Conservation (phyloP, 257 asterid species). For the Lycium ferocissimum region DNA sequence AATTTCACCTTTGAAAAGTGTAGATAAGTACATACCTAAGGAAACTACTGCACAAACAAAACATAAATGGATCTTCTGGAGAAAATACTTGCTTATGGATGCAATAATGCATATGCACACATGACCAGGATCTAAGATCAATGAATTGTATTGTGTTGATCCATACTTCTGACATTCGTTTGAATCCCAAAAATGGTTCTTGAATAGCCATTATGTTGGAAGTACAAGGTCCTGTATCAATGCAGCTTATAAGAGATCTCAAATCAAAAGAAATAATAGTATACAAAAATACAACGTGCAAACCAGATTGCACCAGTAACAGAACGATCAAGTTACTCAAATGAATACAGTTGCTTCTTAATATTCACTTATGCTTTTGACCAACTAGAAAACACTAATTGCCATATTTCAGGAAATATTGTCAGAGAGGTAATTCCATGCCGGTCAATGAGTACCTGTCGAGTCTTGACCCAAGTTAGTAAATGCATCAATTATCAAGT, state of each 20-base stretch:
- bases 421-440: conserved; percentile 81
- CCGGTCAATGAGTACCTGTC: conserved; percentile 74
- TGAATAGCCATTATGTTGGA: conserved; percentile 94
- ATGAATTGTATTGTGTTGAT: conserved; percentile 59
- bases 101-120: conserved; percentile 55
- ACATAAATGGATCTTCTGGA: too few relatives aligned
- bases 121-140: conserved; percentile 81
- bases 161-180: conserved; percentile 62
- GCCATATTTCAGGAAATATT: conserved; percentile 46
- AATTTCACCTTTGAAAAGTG: too few relatives aligned
- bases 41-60: too few relatives aligned
- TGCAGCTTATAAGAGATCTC: conserved; percentile 29
- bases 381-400: conserved; percentile 58
- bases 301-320: conserved; percentile 9
- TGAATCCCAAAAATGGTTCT: conserved; percentile 96
- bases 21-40: too few relatives aligned
- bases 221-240: conserved; percentile 79
- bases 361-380: conserved; percentile 69
- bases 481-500: conserved; percentile 38
- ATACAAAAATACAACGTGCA: not conserved
- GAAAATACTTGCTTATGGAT: conserved; percentile 24
- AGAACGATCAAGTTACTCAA: not conserved
- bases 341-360: not conserved
- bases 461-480: conserved; percentile 47
- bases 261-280: not conserved